These are phyloP conservation scores for Blastobotrys americana DNA, from an alignment of 805 yeast genomes.

Conservation along the genomic window DNA sequence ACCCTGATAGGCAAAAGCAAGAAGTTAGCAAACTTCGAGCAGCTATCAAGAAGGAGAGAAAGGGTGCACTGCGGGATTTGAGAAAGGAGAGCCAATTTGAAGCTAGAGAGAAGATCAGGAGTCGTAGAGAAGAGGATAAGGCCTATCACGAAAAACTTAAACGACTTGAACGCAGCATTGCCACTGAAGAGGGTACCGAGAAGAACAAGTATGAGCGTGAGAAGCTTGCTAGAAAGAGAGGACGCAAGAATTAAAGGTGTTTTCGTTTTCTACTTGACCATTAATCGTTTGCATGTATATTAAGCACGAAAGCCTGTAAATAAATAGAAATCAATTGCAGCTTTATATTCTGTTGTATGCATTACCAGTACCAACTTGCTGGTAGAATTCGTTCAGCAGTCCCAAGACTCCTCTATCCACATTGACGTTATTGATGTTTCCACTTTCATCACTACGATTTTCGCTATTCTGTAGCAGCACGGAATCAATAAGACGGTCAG, in stretches of 20 bases:
- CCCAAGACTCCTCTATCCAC: conserved; percentile 58
- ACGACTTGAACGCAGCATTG: conserved; percentile 73
- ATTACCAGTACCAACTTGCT: conserved; percentile 39
- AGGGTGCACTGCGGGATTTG: conserved; percentile 79
- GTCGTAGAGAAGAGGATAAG: conserved; percentile 64
- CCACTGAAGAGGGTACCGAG: conserved; percentile 92
- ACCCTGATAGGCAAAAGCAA: conserved; percentile 69
- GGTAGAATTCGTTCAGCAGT: conserved; percentile 72
- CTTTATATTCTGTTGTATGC: conserved; percentile 2
- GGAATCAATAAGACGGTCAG: conserved; percentile 7
- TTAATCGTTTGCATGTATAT: neutral
- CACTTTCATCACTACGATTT: conserved; percentile 34
- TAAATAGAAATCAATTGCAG: neutral
- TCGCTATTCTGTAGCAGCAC: conserved; percentile 11
- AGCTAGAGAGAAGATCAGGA: conserved; percentile 75
- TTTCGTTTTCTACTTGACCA: no score
- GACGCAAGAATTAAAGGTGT: conserved; percentile 19
- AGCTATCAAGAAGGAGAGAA: conserved; percentile 85
- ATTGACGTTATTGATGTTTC: conserved; percentile 23
- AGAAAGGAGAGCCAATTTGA: conserved; percentile 83
- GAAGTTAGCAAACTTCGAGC: conserved; percentile 78
- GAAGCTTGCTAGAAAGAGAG: conserved; percentile 52
- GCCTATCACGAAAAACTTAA: conserved; percentile 90
- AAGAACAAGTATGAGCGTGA: conserved; percentile 89
- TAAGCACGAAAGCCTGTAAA: neutral